Conservation (phyloP, 2,329 filamentous ascomycete genomes). For the Ceratocystis variospora region DNA sequence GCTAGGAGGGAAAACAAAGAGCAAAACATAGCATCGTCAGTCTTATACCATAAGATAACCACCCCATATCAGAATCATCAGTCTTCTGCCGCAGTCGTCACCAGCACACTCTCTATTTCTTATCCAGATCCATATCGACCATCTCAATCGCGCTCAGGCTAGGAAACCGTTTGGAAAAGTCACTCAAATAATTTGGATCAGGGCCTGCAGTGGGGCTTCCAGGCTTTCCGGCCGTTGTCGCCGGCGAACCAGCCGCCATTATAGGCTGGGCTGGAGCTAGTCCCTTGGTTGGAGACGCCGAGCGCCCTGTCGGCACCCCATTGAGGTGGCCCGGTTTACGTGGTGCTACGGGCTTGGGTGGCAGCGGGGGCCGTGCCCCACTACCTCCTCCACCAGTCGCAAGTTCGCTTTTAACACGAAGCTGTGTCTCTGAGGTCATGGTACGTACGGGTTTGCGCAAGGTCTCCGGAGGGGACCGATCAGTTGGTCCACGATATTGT, state of each 20-base stretch:
- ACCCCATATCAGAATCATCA: background rate
- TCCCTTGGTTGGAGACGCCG: conserved; percentile 22
- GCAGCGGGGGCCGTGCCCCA: conserved; percentile 3
- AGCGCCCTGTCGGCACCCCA: conserved; percentile 35
- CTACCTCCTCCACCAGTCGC: conserved; percentile 14
- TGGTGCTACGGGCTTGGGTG: conserved; percentile 38
- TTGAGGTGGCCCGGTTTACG: conserved; percentile 50
- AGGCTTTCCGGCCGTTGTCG: conserved; percentile 19
- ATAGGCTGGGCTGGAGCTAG: conserved; percentile 32
- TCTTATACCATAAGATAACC: background rate
- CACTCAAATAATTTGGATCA: conserved; percentile 49
- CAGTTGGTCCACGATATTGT: background rate
- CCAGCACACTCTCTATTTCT: conserved; percentile 11
- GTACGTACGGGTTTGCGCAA: conserved; percentile 14
- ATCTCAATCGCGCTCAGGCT: conserved; percentile 75
- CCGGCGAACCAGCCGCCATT: conserved; percentile 24
- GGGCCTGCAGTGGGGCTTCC: conserved; percentile 32
- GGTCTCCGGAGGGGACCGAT: conserved; percentile 1
- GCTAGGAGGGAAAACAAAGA: background rate
- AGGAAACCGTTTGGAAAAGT: conserved; percentile 78
- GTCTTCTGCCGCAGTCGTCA: background rate
- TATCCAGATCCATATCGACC: conserved; percentile 54
- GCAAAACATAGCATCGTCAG: conserved; percentile 4
- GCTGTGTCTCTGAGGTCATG: conserved; percentile 16
- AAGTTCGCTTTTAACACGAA: conserved; percentile 21